Percentiles rank a stretch among this genome's conserved stretches.
Evolutionary conservation across 2,329 filamentous ascomycete genomes (phyloP).

Genomic region (Achaetomium macrosporum): DNA sequence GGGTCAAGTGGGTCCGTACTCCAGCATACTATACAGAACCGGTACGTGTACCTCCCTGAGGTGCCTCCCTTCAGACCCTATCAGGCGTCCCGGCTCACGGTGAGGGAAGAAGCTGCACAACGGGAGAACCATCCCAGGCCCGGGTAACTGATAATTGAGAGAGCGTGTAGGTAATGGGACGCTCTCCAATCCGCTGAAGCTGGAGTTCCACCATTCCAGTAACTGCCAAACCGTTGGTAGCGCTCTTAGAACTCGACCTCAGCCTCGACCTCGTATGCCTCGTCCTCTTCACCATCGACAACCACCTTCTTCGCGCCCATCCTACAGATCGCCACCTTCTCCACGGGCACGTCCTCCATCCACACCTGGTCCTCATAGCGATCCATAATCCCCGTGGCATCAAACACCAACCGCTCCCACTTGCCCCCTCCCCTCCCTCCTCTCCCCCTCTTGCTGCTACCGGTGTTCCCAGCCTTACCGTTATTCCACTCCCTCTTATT

Average conservation of each 20-base stretch:
- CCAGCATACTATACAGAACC: no score
- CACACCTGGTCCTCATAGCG: conserved; percentile 62
- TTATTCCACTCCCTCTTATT: conserved; percentile 19
- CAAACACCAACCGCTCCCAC: conserved; percentile 41
- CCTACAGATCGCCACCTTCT: conserved; percentile 69
- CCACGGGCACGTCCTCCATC: conserved; percentile 62
- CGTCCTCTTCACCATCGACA: conserved; percentile 46
- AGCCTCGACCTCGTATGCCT: conserved; percentile 48
- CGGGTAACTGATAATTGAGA: no score
- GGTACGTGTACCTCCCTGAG: no score
- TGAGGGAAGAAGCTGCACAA: no score
- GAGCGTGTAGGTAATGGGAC: no score
- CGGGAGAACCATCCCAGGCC: no score
- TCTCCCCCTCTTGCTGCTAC: conserved; percentile 23
- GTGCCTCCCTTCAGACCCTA: no score
- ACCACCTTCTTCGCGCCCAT: conserved; percentile 74
- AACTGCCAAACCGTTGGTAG: no score
- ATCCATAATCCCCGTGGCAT: conserved; percentile 51
- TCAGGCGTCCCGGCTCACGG: no score
- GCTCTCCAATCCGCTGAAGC: no score
- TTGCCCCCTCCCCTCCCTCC: conserved; percentile 22
- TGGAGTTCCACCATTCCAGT: no score
- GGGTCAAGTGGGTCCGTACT: no score
- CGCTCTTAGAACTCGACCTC: conserved; percentile 36
- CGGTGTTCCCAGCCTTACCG: conserved; percentile 16